These are phyloP conservation scores for Aspergillus alliaceus DNA, from an alignment of 2,329 filamentous ascomycete genomes.

Conservation along the genomic window DNA sequence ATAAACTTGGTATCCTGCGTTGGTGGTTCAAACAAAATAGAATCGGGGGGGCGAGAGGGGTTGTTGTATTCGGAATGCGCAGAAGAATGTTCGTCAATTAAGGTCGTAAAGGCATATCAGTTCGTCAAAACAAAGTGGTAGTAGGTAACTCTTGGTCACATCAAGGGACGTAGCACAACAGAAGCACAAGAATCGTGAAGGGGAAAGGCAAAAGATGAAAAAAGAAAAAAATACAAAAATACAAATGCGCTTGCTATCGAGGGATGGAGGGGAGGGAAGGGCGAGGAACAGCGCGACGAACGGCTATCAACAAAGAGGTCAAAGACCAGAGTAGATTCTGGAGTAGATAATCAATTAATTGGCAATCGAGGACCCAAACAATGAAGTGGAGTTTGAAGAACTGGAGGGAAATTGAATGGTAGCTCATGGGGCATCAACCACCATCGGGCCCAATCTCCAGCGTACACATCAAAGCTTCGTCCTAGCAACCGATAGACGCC, in stretches of 20 bases:
- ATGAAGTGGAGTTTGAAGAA: slow-evolving; percentile 25
- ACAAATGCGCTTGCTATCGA: slow-evolving; percentile 21
- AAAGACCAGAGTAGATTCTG: slow-evolving; percentile 8
- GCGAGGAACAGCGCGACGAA: slow-evolving; percentile 9
- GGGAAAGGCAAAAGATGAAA: slow-evolving; percentile 9
- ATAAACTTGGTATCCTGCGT: slow-evolving; percentile 4
- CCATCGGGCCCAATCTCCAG: slow-evolving; percentile 27
- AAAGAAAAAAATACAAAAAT: slow-evolving; percentile 4
- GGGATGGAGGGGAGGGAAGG: slow-evolving; percentile 9
- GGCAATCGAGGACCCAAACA: slow-evolving; percentile 20
- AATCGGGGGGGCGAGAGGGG: slow-evolving; percentile 5
- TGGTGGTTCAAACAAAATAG: slow-evolving; percentile 6
- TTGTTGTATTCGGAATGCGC: slow-evolving; percentile 24
- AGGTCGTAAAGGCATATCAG: slow-evolving; percentile 38
- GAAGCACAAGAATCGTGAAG: slow-evolving; percentile 7
- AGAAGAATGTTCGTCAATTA: slow-evolving; percentile 28
- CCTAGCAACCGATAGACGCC: slow-evolving; percentile 33
- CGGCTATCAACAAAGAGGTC: too few relatives aligned
- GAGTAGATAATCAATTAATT: slow-evolving; percentile 15
- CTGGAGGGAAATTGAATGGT: slow-evolving; percentile 18
- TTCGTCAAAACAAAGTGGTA: slow-evolving; percentile 27
- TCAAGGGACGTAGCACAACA: slow-evolving; percentile 20
- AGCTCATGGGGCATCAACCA: slow-evolving; percentile 28
- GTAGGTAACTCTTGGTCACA: slow-evolving; percentile 18
- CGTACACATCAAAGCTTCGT: slow-evolving; percentile 31